Evolutionary conservation across 202 grass and related monocot species (phyloP), one percentile per base, ranked within the genome.

Genomic region (Schoenoplectus tabernaemontani): DNA sequence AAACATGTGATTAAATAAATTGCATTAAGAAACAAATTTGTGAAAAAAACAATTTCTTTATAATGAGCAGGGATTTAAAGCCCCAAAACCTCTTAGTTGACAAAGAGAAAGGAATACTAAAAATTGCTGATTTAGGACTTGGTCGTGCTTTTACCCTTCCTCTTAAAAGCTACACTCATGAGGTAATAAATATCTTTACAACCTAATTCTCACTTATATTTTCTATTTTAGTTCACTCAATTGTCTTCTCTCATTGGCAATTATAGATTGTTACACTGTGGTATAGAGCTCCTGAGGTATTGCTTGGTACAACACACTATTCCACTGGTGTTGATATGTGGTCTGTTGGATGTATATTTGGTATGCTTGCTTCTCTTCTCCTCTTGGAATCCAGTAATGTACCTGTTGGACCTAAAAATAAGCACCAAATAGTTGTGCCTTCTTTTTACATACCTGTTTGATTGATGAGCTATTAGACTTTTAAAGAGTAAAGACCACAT

Each of bases 221-320:
- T 56, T 2, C 44, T 83, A 12, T 5, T 81, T 81, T 10, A 67
- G 15, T 13, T 17, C 1, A 53, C n/a, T 19, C 13, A 67, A 47
- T 8, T 67, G 7, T 51, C 30, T 70, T 9, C 1, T 66, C 22
- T 62, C 22, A 16, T 51, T 3, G 13, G 8, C 22, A 1, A 33
- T 28, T 78, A 80, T 83, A 99, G 96, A 99, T 99, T 74, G 92
- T 95, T 15, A 95, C 96, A 11, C 89, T 99, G 54, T 99, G 96
- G 96, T 99, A 99, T 44, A 91, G 92, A 85, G 96, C 92, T 87
- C 96, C 92, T 59, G 96, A 99, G 75, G 90, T 99, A 81, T 80
- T 95, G 83, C 81, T 99, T 77, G 96, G 96, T 69, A 82, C 79
- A 23, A 95, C 86, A 38, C 91, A 95, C 79, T 95, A 95, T 72